Evolutionary conservation across 805 yeast genomes (phyloP).

Genomic region (Barnettozyma pratensis): DNA sequence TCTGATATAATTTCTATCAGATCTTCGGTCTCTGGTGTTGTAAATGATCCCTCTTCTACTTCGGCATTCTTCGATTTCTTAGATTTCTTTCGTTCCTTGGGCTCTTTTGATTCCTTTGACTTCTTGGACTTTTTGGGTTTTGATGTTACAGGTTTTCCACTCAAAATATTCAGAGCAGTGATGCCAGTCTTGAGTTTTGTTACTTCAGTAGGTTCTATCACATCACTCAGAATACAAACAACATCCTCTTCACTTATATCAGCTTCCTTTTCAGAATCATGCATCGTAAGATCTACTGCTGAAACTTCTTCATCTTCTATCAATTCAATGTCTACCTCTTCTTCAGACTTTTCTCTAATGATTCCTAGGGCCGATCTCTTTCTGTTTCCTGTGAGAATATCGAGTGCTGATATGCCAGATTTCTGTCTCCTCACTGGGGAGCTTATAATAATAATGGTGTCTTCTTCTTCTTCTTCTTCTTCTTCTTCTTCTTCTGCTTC

Average conservation of each 20-base stretch:
- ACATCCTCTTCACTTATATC: neutral
- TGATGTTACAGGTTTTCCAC: neutral
- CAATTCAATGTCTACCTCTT: neutral
- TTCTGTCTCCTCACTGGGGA: neutral
- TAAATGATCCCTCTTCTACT: neutral
- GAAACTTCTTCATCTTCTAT: neutral
- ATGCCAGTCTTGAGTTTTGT: neutral
- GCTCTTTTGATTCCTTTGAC: neutral
- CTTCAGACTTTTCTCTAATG: neutral
- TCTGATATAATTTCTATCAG: constrained; percentile 16
- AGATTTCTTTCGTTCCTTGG: neutral
- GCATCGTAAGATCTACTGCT: neutral
- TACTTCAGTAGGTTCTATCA: neutral
- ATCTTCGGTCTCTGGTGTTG: neutral
- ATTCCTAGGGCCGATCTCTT: neutral
- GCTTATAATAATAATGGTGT: neutral
- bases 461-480: neutral
- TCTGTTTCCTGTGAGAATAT: constrained; percentile 10
- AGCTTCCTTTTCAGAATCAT: too few relatives aligned
- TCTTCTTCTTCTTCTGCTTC: neutral
- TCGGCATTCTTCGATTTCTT: neutral
- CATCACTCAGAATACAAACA: neutral
- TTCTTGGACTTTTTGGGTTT: neutral
- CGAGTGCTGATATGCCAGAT: constrained; percentile 14
- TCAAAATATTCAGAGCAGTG: neutral